Base-by-base conservation (phyloP, 2,329 filamentous ascomycete species). In the Apiospora koreana region DNA sequence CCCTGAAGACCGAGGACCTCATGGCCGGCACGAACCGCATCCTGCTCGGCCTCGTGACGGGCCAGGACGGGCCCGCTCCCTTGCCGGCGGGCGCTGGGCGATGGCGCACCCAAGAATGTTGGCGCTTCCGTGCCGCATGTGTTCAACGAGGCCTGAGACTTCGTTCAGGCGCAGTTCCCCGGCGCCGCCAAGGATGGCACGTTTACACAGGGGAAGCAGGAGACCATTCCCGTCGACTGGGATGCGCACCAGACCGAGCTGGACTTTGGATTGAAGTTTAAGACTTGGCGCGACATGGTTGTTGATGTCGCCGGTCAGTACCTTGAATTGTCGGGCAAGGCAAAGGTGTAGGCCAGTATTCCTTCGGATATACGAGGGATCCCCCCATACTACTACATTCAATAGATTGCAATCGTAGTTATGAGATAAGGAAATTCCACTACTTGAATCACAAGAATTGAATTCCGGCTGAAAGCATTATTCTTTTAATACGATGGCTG, bases 61-160 rank as follows among this genome's bases (percentile, higher is more conserved):
- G 66, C 1, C 66, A 68, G 45, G 12, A 2, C 9, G 66, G 45
- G n/a, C 45, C 43, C 3, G 43, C 16, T 2, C 43, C 43, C 18
- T 5, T 46, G 43, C 43, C 43, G 16, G 18, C 45, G 45, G 45
- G 45, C 21, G 45, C 45, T 48, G 45, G n/a, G 23, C 21, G 45
- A 23, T 6, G n/a, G 1, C 45, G 8, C 45, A 21, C 21, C 45
- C 45, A 48, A n/a, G 45, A 48, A 48, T 1, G 23, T 48, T 2
- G 45, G 45, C 6, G 46, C n/a, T 4, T 25, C 9, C 4, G n/a
- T 14, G n/a, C n/a, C 46, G 9, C n/a, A 25, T 42, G 62, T 68
- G 5, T 73, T 73, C 31, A 68, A 73, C 16, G 72, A 73, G n/a
- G 72, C 69, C 3, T 46, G 69, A 66, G 54, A 68, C 8, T 7